Conservation (phyloP, 257 asterid species). For the Leonotis leonurus region DNA sequence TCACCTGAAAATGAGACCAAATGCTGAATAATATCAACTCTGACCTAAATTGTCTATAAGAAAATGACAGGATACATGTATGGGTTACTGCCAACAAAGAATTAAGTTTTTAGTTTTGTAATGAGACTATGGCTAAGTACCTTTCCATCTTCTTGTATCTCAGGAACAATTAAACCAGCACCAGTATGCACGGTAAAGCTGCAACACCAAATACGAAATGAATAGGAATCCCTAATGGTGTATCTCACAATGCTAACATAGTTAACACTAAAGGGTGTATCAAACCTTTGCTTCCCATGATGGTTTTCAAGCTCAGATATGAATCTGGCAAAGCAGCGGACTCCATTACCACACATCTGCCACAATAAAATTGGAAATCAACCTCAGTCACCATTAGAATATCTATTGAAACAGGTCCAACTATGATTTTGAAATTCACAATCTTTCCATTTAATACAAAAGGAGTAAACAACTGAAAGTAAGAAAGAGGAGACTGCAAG, state of each 20-base stretch:
- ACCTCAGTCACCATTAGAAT: not conserved
- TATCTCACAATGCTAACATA: not conserved
- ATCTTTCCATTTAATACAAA: not conserved
- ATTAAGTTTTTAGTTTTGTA: not conserved
- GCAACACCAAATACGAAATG: conserved; percentile 19
- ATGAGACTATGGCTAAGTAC: conserved; percentile 28
- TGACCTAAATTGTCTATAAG: too few relatives aligned
- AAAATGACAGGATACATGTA: not conserved
- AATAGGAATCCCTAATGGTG: not conserved
- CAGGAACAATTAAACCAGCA: conserved; percentile 89
- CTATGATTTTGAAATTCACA: not conserved
- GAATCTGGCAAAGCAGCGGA: conserved; percentile 86
- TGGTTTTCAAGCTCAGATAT: conserved; percentile 69
- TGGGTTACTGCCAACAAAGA: not conserved
- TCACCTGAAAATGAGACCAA: conserved; percentile 44
- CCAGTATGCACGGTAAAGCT: conserved; percentile 87
- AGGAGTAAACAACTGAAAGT: not conserved
- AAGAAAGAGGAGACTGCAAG: not conserved
- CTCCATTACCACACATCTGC: conserved; percentile 98
- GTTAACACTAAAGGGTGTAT: not conserved
- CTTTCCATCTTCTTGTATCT: conserved; percentile 87
- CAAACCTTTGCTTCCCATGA: conserved; percentile 66
- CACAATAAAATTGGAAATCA: conserved; percentile 12
- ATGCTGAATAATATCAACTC: conserved; percentile 22
- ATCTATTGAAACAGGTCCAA: not conserved